phyloP scores from a whole-genome alignment of 2,329 filamentous ascomycete species.

The Dactylellina cionopaga region DNA sequence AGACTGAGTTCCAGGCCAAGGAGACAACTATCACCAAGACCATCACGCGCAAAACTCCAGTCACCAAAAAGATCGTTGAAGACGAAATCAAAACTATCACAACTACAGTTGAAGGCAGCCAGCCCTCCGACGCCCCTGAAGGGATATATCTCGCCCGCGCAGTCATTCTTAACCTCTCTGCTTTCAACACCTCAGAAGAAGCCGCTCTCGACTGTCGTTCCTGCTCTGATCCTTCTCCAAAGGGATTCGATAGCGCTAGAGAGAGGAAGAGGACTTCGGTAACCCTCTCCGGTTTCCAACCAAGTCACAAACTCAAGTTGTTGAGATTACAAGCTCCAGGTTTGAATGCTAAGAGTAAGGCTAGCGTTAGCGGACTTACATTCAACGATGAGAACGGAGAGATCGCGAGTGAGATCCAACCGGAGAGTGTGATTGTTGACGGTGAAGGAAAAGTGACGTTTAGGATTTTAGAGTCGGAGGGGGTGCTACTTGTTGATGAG shows the following conservation, averaged over 20 bases:
- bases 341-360: conserved; percentile 39
- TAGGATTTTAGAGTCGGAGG: conserved; percentile 21
- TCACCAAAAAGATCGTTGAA: background rate
- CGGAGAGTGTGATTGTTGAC: conserved; percentile 17
- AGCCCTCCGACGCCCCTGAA: background rate
- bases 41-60: background rate
- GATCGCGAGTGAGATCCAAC: background rate
- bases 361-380: conserved; percentile 27
- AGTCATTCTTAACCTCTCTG: conserved; percentile 41
- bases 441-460: conserved; percentile 15
- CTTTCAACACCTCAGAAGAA: conserved; percentile 28
- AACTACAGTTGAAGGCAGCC: background rate
- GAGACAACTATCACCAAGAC: background rate
- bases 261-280: conserved; percentile 3
- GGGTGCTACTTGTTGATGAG: conserved; percentile 36
- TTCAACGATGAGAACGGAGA: conserved; percentile 27
- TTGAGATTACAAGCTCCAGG: conserved; percentile 27
- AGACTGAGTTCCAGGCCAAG: background rate
- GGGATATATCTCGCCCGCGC: conserved; percentile 39
- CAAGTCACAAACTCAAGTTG: conserved; percentile 29
- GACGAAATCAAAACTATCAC: background rate
- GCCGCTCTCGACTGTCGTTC: conserved; percentile 29
- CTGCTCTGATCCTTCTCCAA: conserved; percentile 2
- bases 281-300: conserved; percentile 34
- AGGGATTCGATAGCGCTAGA: conserved; percentile 4